Base-by-base conservation (phyloP, 2,329 filamentous ascomycete species). In the Lecanicillium sp. region DNA sequence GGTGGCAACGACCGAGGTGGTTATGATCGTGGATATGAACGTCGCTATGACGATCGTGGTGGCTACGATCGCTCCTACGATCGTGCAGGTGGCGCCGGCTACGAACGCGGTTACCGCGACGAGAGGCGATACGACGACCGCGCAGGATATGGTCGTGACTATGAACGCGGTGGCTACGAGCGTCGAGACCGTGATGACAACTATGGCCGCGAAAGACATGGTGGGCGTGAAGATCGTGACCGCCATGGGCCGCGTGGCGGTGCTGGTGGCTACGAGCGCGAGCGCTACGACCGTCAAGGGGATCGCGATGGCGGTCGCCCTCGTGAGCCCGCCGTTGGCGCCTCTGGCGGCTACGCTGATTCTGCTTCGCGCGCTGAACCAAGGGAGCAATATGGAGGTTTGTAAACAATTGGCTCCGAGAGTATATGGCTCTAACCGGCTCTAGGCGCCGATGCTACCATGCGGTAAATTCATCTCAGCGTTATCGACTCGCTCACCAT, bases 121-220 rank as follows among this genome's bases (percentile, higher is more conserved):
- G 56, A 53, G 17, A 47, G 51, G 42, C 53, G 37, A 10, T 48
- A 47, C 27, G 49, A 51, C 15, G 49, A 51, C 11, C 49, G 49
- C n/a, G 49, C 32, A 37, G 65, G 69, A 63, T 77, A 67, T 65
- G 75, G 83, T 50, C 81, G 83, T 56, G 78, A 68, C 44, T 72
- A 72, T 48, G 75, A 79, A 37, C 71, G 75, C 29, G 72, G 77
- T 50, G 69, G 70, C 27, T 62, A 72, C 52, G 67, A 68, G 15
- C 56, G 54, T 30, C 52, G 60, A 20, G 62, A 62, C 30, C 63
- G 65, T 35, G 68, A 70, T 12, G 67, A 67, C 6, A 61, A 65
- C 38, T 65, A 66, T 40, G 60, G 62, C 27, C 64, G 66, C 14
- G 66, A 68, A 37, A 64, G 66, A 38, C 65, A 67, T 46, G 70